phyloP scores from a whole-genome alignment of 371 early-diverging fungal genomes.

The Coemansia sp. region DNA sequence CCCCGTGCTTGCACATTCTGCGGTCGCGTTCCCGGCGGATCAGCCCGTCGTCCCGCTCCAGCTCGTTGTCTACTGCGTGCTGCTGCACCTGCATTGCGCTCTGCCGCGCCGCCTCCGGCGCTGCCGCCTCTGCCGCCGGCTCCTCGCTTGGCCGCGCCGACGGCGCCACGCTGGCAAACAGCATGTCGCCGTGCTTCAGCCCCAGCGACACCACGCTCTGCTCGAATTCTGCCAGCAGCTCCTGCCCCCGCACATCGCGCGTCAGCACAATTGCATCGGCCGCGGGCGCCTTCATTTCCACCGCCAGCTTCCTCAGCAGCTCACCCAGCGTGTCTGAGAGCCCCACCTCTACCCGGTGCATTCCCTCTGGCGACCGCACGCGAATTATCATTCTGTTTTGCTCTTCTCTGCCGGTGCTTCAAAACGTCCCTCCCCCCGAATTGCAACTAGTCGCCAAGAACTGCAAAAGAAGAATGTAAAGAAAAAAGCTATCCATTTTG shows the following conservation, averaged over 20 bases:
- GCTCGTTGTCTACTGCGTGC: slow-evolving; percentile 75
- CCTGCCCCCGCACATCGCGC: slow-evolving; percentile 21
- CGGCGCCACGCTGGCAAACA: slow-evolving; percentile 63
- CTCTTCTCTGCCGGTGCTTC: no score
- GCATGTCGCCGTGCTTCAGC: slow-evolving; percentile 73
- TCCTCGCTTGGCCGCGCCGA: slow-evolving; percentile 49
- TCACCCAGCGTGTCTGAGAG: slow-evolving; percentile 46
- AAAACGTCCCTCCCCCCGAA: no score
- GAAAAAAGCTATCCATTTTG: background rate
- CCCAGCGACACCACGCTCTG: slow-evolving; percentile 22
- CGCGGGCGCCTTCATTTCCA: slow-evolving; percentile 54
- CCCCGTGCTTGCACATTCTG: slow-evolving; percentile 88
- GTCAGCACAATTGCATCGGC: slow-evolving; percentile 26
- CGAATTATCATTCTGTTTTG: slow-evolving; percentile 65
- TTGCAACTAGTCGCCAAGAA: no score
- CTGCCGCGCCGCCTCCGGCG: slow-evolving; percentile 8
- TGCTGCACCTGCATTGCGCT: slow-evolving; percentile 55
- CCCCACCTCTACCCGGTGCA: slow-evolving; percentile 72
- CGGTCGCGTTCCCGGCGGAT: slow-evolving; percentile 79
- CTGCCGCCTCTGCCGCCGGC: slow-evolving; percentile 11
- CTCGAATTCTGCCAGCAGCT: slow-evolving; percentile 40
- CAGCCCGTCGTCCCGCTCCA: slow-evolving; percentile 81
- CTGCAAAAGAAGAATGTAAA: background rate
- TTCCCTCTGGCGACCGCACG: slow-evolving; percentile 80
- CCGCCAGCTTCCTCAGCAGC: slow-evolving; percentile 26